Base-by-base conservation (phyloP, 2,329 filamentous ascomycete genomes). In the Taxawa tesnikishii region DNA sequence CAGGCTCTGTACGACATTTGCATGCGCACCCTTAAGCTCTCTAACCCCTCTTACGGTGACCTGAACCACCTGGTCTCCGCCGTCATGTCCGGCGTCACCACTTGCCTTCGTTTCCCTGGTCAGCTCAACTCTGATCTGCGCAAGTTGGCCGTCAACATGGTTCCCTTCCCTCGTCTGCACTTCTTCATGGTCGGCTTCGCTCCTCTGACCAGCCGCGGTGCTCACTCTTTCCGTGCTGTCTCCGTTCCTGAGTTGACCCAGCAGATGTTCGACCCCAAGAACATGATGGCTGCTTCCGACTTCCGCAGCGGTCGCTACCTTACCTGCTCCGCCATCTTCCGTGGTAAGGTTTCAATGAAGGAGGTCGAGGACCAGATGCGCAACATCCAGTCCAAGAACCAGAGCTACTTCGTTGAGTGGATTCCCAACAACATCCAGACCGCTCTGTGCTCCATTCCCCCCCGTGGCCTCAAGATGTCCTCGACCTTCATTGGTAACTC, bases 111-210 rank as follows among this genome's bases (percentile, higher is more conserved):
- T 67, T 98, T 98, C 83, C 90, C 90, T 36, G 90, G 90, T 62
- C 90, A 98, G 75, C 81, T 98, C 49, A 98, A 98, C 83, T 98
- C 90, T 59, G 90, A 98, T 63, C 83, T 98, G 50, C 85, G 90
- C 71, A 98, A 98, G 75, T 70, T 98, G 57, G 90, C 90, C 50
- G 90, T 98, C 67, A 98, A 98, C 83, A 98, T 98, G 75, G 90
- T 98, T 67, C 90, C 90, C 43, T 98, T 98, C 83, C 90, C 90
- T 50, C 90, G 90, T 85, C 84, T 98, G 44, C 90, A 98, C 70
- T 98, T 98, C 80, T 98, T 98, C 79, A 98, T 98, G 90, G 90
- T 98, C 62, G 90, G 90, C 63, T 98, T 98, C 62, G 88, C 90
- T 65, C 90, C 90, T 59, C 76, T 98, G 56, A 98, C 90, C 62